phyloP scores from a whole-genome alignment of 1,284 basidiomycete genomes.

The Boletus putidus region DNA sequence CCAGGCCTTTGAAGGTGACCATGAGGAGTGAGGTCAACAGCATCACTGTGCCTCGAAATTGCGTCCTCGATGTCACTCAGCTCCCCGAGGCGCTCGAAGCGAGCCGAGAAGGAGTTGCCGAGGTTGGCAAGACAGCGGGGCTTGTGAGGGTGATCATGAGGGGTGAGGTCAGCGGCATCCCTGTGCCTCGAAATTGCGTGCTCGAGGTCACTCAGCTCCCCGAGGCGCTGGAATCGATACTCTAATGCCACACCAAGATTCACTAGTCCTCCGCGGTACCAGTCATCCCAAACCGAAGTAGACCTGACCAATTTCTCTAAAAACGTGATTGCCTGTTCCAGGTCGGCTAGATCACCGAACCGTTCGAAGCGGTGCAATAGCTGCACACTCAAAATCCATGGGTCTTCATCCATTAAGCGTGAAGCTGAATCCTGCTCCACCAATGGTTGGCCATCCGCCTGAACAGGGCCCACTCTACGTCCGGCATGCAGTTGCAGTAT shows the following conservation, averaged over 20 bases:
- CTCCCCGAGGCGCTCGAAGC: neutral
- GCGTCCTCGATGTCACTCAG: neutral
- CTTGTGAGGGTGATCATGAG: neutral
- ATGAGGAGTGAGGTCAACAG: neutral
- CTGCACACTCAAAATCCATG: too few relatives aligned
- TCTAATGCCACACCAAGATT: neutral
- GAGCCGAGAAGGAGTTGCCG: neutral
- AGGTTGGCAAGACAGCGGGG: neutral
- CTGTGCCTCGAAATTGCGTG: neutral
- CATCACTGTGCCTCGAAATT: neutral
- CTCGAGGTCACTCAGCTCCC: neutral
- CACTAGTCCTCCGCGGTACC: neutral
- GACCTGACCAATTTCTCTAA: neutral
- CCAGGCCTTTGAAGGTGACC: neutral
- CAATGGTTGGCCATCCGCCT: neutral
- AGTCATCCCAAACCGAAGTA: neutral
- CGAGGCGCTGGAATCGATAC: neutral
- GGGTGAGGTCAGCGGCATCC: neutral
- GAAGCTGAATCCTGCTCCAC: neutral
- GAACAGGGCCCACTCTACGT: too few relatives aligned
- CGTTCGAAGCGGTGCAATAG: neutral
- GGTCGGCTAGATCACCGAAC: neutral
- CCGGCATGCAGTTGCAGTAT: neutral
- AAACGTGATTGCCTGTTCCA: neutral
- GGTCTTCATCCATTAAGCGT: neutral